Evolutionary conservation across 129 eudicot species (phyloP), one percentile per base, ranked within the genome.

Genomic region (Daucus carota): DNA sequence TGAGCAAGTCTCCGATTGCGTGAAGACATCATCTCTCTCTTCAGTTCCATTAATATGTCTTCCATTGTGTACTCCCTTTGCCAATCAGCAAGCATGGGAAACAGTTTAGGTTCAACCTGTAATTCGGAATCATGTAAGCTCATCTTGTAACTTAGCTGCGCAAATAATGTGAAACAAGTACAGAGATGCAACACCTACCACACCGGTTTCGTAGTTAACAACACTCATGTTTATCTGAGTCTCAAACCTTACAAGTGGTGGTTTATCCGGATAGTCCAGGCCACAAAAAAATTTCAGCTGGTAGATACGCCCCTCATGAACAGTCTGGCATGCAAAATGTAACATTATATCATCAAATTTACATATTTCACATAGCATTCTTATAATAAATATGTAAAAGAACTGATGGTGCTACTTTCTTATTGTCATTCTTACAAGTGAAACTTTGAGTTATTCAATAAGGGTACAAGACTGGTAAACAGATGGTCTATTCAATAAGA

Each of bases 41-140:
- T 89, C 83, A 91, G 81, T 79, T 82, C 90, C 80, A 83, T 76
- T 69, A 91, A 66, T 80, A 91, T 82, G 81, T 85, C 90, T 81
- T 91, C 97, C 97, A 89, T 91, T 38, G 97, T 91, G 84, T 87
- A 82, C 81, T 91, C 92, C 75, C 92, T 84, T 78, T 80, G 84
- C 97, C 97, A 91, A 72, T 89, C 81, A 72, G 90, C 82, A 76
- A 91, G 97, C 95, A 91, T 91, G 78, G 92, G 95, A 79, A 91
- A 91, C 45, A 79, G 84, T 73, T 74, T 75, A 1, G 95, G 92
- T 79, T 89, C 97, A 71, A 91, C 97, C 97, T 91, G 86, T 17
- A 85, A 69, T 14, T 73, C 48, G 41, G 75, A 48, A 73, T 46
- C 69, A 59, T 41, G 50, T 75, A 26, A 74, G 66, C 75, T 76